Evolutionary conservation across 441 rosid genomes (phyloP).

Genomic region (Francoa sonchifolia): DNA sequence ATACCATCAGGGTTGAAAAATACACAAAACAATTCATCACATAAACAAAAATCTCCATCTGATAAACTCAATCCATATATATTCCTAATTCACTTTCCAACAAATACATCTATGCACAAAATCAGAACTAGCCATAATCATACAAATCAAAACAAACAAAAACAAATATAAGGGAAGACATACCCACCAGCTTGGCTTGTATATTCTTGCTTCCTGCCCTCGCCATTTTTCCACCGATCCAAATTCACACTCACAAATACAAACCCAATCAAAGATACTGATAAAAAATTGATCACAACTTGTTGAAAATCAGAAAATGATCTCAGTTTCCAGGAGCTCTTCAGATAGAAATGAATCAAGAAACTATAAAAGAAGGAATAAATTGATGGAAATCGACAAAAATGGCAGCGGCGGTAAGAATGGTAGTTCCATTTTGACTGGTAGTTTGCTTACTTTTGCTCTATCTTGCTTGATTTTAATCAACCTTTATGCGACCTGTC

Average conservation of each 20-base stretch:
- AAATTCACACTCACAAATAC: not conserved
- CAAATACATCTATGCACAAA: too few species aligned
- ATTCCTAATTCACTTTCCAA: not conserved
- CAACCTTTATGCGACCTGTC: too few species aligned
- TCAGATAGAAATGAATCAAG: not conserved
- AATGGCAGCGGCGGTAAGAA: not conserved
- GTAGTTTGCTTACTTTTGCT: too few species aligned
- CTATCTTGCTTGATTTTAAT: too few species aligned
- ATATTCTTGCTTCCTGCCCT: slow-evolving; percentile 48
- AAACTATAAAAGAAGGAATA: not conserved
- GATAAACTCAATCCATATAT: not conserved
- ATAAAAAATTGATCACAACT: not conserved
- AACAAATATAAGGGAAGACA: slow-evolving; percentile 38
- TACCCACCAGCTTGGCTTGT: slow-evolving; percentile 91
- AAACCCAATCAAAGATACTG: not conserved
- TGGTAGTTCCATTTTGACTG: not conserved
- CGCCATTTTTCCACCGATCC: slow-evolving; percentile 23
- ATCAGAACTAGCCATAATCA: not conserved
- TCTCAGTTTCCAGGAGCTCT: not conserved
- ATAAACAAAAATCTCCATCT: not conserved
- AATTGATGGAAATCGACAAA: not conserved
- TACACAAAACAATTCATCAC: not conserved
- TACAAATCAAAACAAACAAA: too few species aligned
- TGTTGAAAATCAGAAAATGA: too few species aligned
- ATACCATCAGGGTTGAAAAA: not conserved